Base-by-base conservation (phyloP, 352 stramenopile genomes). In the Globisporangium uncinulatum region DNA sequence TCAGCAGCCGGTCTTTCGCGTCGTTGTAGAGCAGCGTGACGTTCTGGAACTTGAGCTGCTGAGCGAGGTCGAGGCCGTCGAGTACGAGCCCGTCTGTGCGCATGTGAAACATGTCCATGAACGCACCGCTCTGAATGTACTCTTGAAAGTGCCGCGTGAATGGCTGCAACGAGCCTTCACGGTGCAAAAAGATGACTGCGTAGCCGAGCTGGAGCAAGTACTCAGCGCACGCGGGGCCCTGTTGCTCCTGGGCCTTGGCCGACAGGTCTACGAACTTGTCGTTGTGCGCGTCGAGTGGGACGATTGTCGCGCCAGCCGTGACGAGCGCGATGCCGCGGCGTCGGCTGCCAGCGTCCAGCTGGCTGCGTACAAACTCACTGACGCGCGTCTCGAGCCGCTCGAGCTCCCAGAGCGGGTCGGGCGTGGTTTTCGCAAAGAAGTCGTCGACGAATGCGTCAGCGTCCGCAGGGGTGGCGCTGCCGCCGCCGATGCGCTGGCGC, bases 141-240 rank as follows among this genome's bases (percentile, higher is more conserved):
- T 82, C 82, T 48, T 89, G 76, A 57, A 94, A 92, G 53, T 94
- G 82, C 36, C 84, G 82, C 57, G 83, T 89, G 51, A 94, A 94
- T 13, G 84, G 84, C 58, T 80, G 74, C 48, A 90, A 66, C 54
- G 84, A 94, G 57, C 87, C 74, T 45, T 89, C 69, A 32, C 84
- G 78, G 56, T 90, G 74, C 45, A 94, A 55, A 52, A 91, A 92
- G 51, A 94, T 88, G 43, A 94, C 84, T 0, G 82, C 81, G 51
- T 94, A 94, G 15, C 82, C 82, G 13, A 87, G 59, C 31, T 85
- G 74, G 54, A 94, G 71, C 57, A 94, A 55, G 54, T 90, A 88
- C 72, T 94, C 84, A 32, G 80, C 83, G 51, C 79, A 86, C 10
- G 84, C 79, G 0, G 84, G 82, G 6, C 82, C 82, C 55, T 89